These are phyloP conservation scores for Malus domestica DNA, from an alignment of 306 rosid genomes.

Conservation along the genomic window ASM211411v1 NC_041791.1:34068001-34068500, in stretches of 20 bases:
- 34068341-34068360: conserved; percentile 88
- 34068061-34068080: neutral
- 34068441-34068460: neutral
- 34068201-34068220: conserved; percentile 83
- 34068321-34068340: conserved; percentile 49
- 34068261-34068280: neutral
- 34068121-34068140: neutral
- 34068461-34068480: neutral
- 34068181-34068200: conserved; percentile 70
- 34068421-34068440: neutral
- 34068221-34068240: conserved; percentile 71
- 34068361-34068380: conserved; percentile 73
- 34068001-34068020: neutral
- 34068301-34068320: neutral
- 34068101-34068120: neutral
- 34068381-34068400: neutral
- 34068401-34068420: neutral
- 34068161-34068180: conserved; percentile 71
- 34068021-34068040: neutral
- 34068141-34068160: conserved; percentile 45
- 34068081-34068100: neutral
- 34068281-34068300: neutral
- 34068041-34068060: neutral
- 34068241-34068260: conserved; percentile 84
- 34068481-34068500: neutral